phyloP scores from a whole-genome alignment of 164 flowering plant genomes.

The Magnolia officinalis region DNA sequence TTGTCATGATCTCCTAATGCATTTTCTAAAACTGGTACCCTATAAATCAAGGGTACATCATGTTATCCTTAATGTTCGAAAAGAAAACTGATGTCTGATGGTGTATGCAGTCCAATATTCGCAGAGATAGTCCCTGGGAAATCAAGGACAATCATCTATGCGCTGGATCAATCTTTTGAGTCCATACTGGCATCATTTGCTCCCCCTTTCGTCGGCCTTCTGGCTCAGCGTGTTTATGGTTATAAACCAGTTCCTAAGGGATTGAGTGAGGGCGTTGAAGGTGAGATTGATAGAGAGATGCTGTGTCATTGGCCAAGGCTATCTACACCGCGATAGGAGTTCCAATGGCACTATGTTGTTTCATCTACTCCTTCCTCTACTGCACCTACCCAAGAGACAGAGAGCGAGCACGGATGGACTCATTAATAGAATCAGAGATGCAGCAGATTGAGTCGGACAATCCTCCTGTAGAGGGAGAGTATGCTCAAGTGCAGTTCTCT shows the following conservation, averaged over 20 bases:
- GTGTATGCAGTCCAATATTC: slow-evolving; percentile 72
- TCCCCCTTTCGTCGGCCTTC: slow-evolving; percentile 82
- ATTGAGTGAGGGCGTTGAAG: slow-evolving; percentile 41
- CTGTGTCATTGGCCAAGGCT: slow-evolving; percentile 78
- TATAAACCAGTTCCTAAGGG: slow-evolving; percentile 62
- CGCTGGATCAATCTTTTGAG: slow-evolving; percentile 85
- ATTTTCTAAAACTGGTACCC: too few relatives aligned
- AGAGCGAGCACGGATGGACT: slow-evolving; percentile 67
- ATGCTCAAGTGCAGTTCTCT: slow-evolving; percentile 17
- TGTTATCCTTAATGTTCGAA: too few relatives aligned
- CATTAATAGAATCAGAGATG: slow-evolving; percentile 72
- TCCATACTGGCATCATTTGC: slow-evolving; percentile 88
- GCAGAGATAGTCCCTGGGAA: slow-evolving; percentile 94
- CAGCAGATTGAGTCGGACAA: slow-evolving; percentile 41
- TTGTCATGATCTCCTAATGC: too few relatives aligned
- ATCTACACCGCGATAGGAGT: slow-evolving; percentile 70
- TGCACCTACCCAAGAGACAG: slow-evolving; percentile 85
- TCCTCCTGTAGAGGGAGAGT: slow-evolving; percentile 17
- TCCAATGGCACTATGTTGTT: slow-evolving; percentile 75
- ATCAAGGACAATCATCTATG: slow-evolving; percentile 86
- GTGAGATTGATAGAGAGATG: slow-evolving; percentile 69
- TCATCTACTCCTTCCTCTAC: slow-evolving; percentile 78
- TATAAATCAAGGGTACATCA: too few relatives aligned
- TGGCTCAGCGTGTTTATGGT: slow-evolving; percentile 76
- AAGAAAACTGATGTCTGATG: neutral